Percentiles rank a stretch among this genome's conserved stretches.
These are phyloP conservation scores for Durio zibethinus DNA, from an alignment of 345 rosid species.

Conservation along the genomic window DNA sequence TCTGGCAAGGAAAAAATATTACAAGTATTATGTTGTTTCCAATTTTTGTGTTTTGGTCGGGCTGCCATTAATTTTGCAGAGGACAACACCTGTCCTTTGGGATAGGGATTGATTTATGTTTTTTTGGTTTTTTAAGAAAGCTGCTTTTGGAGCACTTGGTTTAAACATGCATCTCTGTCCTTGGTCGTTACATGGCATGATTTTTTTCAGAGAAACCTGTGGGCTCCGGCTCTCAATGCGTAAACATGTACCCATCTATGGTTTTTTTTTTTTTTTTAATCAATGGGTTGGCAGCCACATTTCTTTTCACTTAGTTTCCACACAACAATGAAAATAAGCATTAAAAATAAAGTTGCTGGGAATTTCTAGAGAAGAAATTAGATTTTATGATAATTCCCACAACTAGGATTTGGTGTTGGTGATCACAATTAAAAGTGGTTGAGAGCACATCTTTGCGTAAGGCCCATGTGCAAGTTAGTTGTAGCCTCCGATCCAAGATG, in stretches of 20 bases:
- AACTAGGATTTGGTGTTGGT: background rate
- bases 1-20: background rate
- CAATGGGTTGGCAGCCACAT: too few species aligned
- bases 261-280: too few species aligned
- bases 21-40: background rate
- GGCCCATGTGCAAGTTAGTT: background rate
- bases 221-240: too few species aligned
- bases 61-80: background rate
- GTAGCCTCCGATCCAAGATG: too few species aligned
- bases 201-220: background rate
- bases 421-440: background rate
- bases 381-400: background rate
- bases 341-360: background rate
- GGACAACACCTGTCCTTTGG: too few species aligned
- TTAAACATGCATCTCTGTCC: background rate
- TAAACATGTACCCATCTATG: too few species aligned
- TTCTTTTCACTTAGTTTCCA: too few species aligned
- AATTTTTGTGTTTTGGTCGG: background rate
- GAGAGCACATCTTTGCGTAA: background rate
- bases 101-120: too few species aligned
- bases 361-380: background rate
- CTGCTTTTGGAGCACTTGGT: background rate
- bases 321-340: background rate
- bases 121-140: background rate
- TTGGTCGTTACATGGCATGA: background rate